phyloP scores from a whole-genome alignment of 2,329 filamentous ascomycete genomes.

The Trichophyton mentagrophytes region DNA sequence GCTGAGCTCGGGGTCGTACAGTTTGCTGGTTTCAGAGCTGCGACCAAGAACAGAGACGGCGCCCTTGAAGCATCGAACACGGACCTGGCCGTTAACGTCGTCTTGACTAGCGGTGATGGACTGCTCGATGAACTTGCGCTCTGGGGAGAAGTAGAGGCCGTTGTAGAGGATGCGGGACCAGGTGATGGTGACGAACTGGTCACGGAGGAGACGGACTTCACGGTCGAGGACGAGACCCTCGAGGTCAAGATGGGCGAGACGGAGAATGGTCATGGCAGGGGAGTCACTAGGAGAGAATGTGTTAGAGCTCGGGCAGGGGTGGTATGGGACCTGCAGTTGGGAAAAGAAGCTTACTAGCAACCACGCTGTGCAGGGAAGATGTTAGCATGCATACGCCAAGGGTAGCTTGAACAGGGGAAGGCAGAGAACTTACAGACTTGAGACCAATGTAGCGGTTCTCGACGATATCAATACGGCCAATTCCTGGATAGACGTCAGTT shows the following conservation, averaged over 20 bases:
- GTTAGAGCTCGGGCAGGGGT: not conserved
- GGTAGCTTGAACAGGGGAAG: not conserved
- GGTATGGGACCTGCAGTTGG: not conserved
- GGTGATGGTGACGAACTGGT: conserved; percentile 49
- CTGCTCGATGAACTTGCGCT: conserved; percentile 53
- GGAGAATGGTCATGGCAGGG: conserved; percentile 45
- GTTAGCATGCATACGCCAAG: conserved; percentile 36
- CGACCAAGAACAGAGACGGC: conserved; percentile 22
- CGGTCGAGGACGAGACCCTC: conserved; percentile 53
- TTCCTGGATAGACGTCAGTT: conserved; percentile 31
- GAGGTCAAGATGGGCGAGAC: conserved; percentile 48
- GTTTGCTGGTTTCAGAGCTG: conserved; percentile 41
- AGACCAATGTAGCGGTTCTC: conserved; percentile 62
- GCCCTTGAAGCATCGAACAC: conserved; percentile 51
- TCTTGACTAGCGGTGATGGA: conserved; percentile 47
- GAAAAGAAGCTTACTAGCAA: conserved; percentile 10
- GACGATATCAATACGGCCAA: conserved; percentile 65
- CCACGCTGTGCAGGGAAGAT: conserved; percentile 7
- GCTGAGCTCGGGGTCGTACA: conserved; percentile 49
- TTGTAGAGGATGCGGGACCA: conserved; percentile 46
- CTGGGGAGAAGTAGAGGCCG: conserved; percentile 52
- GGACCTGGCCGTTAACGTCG: conserved; percentile 45
- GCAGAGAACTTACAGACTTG: conserved; percentile 32
- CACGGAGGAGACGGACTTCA: conserved; percentile 50
- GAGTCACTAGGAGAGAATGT: conserved; percentile 22